These are phyloP conservation scores for Euphrasia confusa DNA, from an alignment of 257 asterid genomes.

Conservation along the genomic window DNA sequence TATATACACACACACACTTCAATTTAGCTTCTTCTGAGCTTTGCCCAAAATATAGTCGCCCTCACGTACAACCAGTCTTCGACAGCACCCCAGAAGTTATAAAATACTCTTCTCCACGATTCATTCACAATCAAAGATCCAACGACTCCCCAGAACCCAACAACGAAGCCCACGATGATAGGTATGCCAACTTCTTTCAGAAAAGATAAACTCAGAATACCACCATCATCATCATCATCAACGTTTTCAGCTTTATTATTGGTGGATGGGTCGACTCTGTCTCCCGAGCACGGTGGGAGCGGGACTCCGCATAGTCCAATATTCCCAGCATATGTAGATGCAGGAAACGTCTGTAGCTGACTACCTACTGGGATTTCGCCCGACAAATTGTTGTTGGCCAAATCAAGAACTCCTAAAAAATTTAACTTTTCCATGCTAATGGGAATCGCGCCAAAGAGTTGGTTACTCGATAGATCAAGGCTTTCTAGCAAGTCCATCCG, in stretches of 20 bases:
- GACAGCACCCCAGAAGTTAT: constrained; percentile 4
- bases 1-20: too few relatives aligned
- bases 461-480: constrained; percentile 36
- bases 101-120: constrained; percentile 28
- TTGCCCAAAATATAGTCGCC: background rate
- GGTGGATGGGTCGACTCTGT: background rate
- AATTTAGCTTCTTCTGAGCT: background rate
- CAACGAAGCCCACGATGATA: constrained; percentile 23
- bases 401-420: constrained; percentile 23
- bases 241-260: background rate
- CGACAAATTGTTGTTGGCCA: constrained; percentile 28
- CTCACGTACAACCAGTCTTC: constrained; percentile 26
- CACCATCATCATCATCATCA: background rate
- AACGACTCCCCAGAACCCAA: constrained; percentile 34
- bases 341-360: constrained; percentile 31
- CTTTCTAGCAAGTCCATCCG: constrained; percentile 31
- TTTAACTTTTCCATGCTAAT: constrained; percentile 12
- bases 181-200: constrained; percentile 19
- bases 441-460: constrained; percentile 32
- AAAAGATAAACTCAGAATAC: constrained; percentile 5
- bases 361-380: constrained; percentile 35
- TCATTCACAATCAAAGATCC: constrained; percentile 22
- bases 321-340: constrained; percentile 29
- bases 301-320: constrained; percentile 33
- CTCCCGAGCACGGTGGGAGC: constrained; percentile 25